These are phyloP conservation scores for Leptographium procerum DNA, from an alignment of 2,329 filamentous ascomycete genomes.

Conservation along the genomic window DNA sequence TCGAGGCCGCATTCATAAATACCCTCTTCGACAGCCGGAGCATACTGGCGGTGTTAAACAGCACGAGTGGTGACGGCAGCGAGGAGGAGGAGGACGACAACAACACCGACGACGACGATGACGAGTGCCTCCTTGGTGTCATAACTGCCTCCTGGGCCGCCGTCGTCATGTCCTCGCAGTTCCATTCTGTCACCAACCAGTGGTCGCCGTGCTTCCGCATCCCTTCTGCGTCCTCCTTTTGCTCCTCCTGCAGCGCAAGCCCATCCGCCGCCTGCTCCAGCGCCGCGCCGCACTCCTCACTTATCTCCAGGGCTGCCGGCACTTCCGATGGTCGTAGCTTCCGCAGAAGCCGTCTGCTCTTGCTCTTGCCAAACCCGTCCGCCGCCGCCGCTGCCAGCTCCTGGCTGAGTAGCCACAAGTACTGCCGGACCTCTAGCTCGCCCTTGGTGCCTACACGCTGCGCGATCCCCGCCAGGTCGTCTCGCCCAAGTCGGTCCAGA, in stretches of 20 bases:
- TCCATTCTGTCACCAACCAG: conserved; percentile 51
- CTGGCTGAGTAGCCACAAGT: conserved; percentile 51
- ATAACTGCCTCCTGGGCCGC: neutral
- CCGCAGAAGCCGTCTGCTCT: conserved; percentile 18
- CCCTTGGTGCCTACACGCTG: conserved; percentile 57
- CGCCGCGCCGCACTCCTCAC: conserved; percentile 48
- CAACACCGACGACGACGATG: too few relatives aligned
- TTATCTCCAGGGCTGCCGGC: conserved; percentile 60
- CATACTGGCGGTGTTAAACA: conserved; percentile 52
- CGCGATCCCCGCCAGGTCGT: conserved; percentile 48
- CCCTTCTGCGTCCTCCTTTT: conserved; percentile 49
- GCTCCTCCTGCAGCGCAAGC: conserved; percentile 53
- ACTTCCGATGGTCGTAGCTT: conserved; percentile 41
- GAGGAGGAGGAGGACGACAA: too few relatives aligned
- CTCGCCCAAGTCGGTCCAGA: conserved; percentile 51
- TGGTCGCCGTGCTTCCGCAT: conserved; percentile 45
- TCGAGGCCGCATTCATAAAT: conserved; percentile 62
- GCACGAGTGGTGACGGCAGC: conserved; percentile 29
- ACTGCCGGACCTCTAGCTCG: conserved; percentile 60
- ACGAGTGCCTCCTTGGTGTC: neutral
- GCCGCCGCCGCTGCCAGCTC: conserved; percentile 14
- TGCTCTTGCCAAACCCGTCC: conserved; percentile 7
- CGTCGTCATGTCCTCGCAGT: conserved; percentile 6
- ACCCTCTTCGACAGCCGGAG: conserved; percentile 51
- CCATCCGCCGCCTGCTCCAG: conserved; percentile 60